These are phyloP conservation scores for Blastocladiella britannica DNA, from an alignment of 192 early-diverging fungal genomes.

Conservation along the genomic window DNA sequence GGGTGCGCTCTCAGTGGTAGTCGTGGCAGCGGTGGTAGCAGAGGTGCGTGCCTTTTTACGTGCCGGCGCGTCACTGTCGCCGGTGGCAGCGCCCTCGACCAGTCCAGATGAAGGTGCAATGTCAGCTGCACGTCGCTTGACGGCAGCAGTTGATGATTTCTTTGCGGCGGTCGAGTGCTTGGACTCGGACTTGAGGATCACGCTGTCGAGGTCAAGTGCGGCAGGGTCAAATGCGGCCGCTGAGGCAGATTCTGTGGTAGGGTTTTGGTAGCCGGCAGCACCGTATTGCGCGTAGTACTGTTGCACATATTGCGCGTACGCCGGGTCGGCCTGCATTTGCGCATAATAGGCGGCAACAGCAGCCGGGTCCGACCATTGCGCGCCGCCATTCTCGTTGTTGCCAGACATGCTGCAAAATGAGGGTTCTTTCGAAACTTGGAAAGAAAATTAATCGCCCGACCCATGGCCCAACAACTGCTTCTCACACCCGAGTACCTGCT, in stretches of 20 bases:
- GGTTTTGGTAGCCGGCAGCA: neutral
- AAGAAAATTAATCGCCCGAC: no score
- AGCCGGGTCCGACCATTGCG: no score
- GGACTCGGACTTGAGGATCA: neutral
- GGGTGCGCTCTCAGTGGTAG: neutral
- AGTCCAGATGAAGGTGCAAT: no score
- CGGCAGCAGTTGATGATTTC: neutral
- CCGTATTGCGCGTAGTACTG: neutral
- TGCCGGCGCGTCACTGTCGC: no score
- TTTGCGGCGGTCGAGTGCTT: neutral
- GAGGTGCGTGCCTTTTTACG: no score
- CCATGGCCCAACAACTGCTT: no score
- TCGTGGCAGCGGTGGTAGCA: neutral
- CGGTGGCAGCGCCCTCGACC: no score
- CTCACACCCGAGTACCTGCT: no score
- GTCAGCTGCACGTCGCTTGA: no score
- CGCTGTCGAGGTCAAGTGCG: neutral
- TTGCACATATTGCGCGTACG: neutral
- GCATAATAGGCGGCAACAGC: neutral
- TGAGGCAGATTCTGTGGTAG: neutral
- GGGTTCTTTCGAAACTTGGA: no score
- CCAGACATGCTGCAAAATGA: no score
- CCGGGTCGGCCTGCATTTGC: neutral
- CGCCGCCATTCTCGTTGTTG: no score
- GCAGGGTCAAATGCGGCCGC: neutral